Base-by-base conservation (phyloP, 2,329 filamentous ascomycete genomes). In the Lasiodiplodia citricola region DNA sequence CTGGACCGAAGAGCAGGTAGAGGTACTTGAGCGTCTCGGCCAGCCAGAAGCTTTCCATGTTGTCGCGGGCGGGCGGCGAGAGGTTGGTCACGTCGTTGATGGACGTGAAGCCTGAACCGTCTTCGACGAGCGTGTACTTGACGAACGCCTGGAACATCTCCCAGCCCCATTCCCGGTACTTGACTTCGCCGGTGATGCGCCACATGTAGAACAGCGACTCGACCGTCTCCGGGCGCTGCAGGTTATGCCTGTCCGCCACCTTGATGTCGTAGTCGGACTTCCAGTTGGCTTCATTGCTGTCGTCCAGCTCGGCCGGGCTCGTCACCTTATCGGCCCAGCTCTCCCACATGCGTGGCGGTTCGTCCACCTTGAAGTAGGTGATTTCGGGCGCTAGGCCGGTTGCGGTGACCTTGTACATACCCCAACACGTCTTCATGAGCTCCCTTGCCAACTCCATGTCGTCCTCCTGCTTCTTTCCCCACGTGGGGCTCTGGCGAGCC, bases 41-140 rank as follows among this genome's bases (percentile, higher is more conserved):
- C 84, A 99, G 87, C 96, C 96, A 99, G 82, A 98, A 98, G 78
- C 93, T 96, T 83, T 99, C 96, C 95, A 99, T 97, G 74, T 98
- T 98, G 80, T 99, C 95, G 70, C 89, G 86, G 56, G 84, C 83
- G 16, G 83, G 79, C 0, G 93, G 89, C 23, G 94, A 94, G 11
- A 96, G 81, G 5, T 81, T 80, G 72, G 91, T 90, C 31, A 94
- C 94, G 76, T 96, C 88, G 21, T 86, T 86, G 70, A 98, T 84
- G 72, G 91, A 94, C 0, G 92, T 93, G 77, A 96, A 98, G 0
- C 94, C 94, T 50, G 90, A 90, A 47, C 89, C 89, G 50, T 94
- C 91, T 54, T 88, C 85, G 2, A 97, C 91, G 7, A 91, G 88
- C 0, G 93, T 97, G 80, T 97, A 87, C 75, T 93, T 91, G 80